Base-by-base conservation (phyloP, 345 rosid genomes). In the Salix suchowensis region DNA sequence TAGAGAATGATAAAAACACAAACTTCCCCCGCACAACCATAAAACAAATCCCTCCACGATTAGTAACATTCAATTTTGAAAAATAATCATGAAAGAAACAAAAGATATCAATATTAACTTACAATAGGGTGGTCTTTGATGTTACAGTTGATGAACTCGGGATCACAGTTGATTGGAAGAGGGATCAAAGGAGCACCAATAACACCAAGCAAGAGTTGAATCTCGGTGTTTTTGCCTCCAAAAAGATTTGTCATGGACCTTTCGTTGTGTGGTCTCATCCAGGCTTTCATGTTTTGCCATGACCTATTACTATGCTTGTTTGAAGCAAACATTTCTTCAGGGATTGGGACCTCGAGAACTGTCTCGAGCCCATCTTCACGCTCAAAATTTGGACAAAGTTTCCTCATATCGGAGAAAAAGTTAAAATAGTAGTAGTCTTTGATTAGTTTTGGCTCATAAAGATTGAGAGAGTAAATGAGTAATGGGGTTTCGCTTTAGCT, bases 111-210 rank as follows among this genome's bases (percentile, higher is more conserved):
- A 2, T 6, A 2, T 60, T 61, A 14, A 73, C 86, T 85, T 86
- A 95, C 98, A 78, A 95, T 85, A 46, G 93, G 91, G 44, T 87
- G 87, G 76, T 91, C 91, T 74, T 85, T 86, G 74, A 86, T 71
- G 78, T 82, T 84, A 64, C 72, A 80, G 64, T 76, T 76, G 64
- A 88, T 77, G 71, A 82, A 58, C 40, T 74, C 84, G 30, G 82
- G 81, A 40, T 83, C 87, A 1, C 78, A 69, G 6, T 37, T 79
- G 36, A 91, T 84, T 18, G 97, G 94, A 32, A 96, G 83, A 85
- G 99, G 98, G 78, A 92, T 88, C 84, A 96, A 85, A 4, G 99
- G 99, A 82, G 99, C 97, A 1, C 97, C 99, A 54, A 86, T 88
- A 66, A 96, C 99, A 26, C 99, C 99, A 14, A 96, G 90, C 75